Percentiles rank a stretch among this genome's conserved stretches.
phyloP scores from a whole-genome alignment of 1,284 basidiomycete species.

The Ceratobasidium sp. region DNA sequence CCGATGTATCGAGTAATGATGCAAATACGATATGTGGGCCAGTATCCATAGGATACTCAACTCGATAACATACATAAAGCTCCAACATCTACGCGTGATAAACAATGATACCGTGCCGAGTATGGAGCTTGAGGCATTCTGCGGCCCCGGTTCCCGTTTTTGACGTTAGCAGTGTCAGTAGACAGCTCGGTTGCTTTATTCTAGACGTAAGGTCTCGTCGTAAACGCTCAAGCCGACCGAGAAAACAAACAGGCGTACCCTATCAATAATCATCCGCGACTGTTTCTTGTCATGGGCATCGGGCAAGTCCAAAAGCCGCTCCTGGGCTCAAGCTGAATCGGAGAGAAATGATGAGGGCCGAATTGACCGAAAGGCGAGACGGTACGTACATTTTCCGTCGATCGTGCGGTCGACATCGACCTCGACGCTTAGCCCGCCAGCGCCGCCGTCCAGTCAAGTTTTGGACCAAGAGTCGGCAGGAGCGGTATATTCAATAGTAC shows the following conservation, averaged over 20 bases:
- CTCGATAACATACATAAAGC: no score
- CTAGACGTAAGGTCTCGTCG: constrained; percentile 59
- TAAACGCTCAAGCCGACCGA: constrained; percentile 6
- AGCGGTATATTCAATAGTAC: constrained; percentile 42
- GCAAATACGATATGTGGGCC: no score
- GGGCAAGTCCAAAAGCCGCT: constrained; percentile 50
- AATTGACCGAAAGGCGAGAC: background rate
- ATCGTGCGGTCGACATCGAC: background rate
- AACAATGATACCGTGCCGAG: background rate
- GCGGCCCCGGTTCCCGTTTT: constrained; percentile 76
- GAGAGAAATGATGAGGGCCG: background rate
- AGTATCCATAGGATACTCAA: no score
- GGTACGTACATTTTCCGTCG: constrained; percentile 22
- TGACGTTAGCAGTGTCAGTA: constrained; percentile 81
- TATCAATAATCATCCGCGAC: constrained; percentile 89
- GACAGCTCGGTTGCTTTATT: constrained; percentile 95
- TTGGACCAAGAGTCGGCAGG: constrained; percentile 47
- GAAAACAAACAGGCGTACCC: constrained; percentile 62
- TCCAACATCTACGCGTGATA: no score
- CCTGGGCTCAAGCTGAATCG: no score
- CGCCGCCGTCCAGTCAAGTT: constrained; percentile 53
- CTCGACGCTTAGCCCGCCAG: constrained; percentile 30
- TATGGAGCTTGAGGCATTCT: constrained; percentile 12
- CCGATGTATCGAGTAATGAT: no score
- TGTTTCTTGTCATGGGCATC: constrained; percentile 66